Percentiles rank a stretch among this genome's conserved stretches.
These are phyloP conservation scores for Tulasnella sp. DNA, from an alignment of 768 basidiomycete species.

Conservation along the genomic window DNA sequence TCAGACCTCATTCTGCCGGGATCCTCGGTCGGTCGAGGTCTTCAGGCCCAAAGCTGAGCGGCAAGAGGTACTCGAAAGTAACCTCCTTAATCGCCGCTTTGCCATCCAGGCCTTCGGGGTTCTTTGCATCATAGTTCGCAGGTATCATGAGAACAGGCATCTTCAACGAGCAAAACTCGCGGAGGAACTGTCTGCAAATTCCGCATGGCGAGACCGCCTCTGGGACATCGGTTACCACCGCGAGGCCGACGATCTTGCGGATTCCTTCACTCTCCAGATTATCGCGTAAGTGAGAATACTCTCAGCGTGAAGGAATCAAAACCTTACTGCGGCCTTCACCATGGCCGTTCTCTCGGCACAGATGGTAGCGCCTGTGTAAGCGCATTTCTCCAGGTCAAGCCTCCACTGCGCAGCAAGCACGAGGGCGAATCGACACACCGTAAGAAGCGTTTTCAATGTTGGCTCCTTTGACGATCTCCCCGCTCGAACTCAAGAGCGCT, in stretches of 20 bases:
- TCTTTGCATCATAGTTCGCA: slow-evolving; percentile 48
- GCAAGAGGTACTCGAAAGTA: slow-evolving; percentile 74
- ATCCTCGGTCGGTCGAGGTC: slow-evolving; percentile 53
- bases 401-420: neutral
- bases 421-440: slow-evolving; percentile 52
- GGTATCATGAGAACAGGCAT: slow-evolving; percentile 77
- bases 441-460: slow-evolving; percentile 96
- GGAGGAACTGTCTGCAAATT: slow-evolving; percentile 87
- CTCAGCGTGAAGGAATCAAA: slow-evolving; percentile 34
- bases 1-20: neutral
- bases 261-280: slow-evolving; percentile 73
- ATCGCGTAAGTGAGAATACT: slow-evolving; percentile 21
- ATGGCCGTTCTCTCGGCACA: slow-evolving; percentile 95
- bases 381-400: neutral
- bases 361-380: slow-evolving; percentile 72
- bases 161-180: slow-evolving; percentile 77
- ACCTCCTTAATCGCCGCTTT: slow-evolving; percentile 56
- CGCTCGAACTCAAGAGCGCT: slow-evolving; percentile 71
- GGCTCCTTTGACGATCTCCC: slow-evolving; percentile 76
- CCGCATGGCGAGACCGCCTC: slow-evolving; percentile 83
- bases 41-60: slow-evolving; percentile 88
- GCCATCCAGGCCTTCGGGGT: slow-evolving; percentile 52
- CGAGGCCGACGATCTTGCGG: slow-evolving; percentile 70
- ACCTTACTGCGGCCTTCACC: slow-evolving; percentile 85
- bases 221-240: slow-evolving; percentile 75